phyloP scores from a whole-genome alignment of 225 moss, liverwort and hornwort genomes.

The Takakia lepidozioides region DNA sequence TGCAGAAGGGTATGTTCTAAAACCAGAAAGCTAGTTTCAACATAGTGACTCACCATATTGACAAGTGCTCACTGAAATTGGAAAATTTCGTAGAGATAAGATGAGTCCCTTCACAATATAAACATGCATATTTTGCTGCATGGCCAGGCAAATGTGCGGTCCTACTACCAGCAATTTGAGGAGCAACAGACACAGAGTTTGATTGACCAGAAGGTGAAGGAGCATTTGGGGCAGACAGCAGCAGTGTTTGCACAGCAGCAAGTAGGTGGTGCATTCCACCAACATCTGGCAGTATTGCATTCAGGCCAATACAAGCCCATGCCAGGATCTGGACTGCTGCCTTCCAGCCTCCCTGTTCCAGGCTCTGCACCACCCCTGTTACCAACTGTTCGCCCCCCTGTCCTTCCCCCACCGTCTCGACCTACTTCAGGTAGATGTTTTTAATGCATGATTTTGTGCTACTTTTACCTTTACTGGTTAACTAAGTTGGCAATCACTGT shows the following conservation, averaged over 20 bases:
- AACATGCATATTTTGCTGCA: background rate
- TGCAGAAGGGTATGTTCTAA: no score
- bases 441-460: no score
- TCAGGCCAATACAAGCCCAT: constrained; percentile 87
- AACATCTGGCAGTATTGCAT: constrained; percentile 65
- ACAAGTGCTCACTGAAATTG: background rate
- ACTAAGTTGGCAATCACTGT: no score
- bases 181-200: constrained; percentile 99
- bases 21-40: background rate
- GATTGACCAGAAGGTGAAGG: constrained; percentile 98
- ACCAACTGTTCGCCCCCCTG: constrained; percentile 74
- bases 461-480: no score
- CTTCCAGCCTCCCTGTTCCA: no score
- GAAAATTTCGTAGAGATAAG: background rate
- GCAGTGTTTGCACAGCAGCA: no score
- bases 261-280: constrained; percentile 88
- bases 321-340: constrained; percentile 55
- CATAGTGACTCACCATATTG: background rate
- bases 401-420: constrained; percentile 74
- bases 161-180: constrained; percentile 98
- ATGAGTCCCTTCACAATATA: constrained; percentile 1
- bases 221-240: constrained; percentile 97
- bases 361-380: constrained; percentile 72
- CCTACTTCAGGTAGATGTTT: constrained; percentile 71
- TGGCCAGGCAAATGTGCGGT: constrained; percentile 83